Evolutionary conservation across 345 rosid species (phyloP), one percentile per base, ranked within the genome.

Genomic region (Triadica sebifera): DNA sequence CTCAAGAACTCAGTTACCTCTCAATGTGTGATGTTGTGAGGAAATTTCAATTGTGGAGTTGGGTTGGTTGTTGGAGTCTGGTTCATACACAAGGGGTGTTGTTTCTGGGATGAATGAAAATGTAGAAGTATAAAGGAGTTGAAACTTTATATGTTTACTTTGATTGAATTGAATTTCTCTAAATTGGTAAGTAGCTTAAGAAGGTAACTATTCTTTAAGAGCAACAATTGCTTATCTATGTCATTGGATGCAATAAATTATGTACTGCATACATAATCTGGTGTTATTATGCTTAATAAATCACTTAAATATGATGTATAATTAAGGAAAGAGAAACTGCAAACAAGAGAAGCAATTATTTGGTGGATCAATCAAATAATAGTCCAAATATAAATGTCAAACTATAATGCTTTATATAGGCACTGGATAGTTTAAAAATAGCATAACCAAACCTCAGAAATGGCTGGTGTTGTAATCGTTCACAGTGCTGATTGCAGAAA

Each of bases 41-140:
- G 39, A 29, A 70, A 8, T 69, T 71, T 64, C 13, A 39, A 53
- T 71, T 46, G 47, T 24, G 53, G 71, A 24, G 46, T 19, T 19
- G 43, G 12, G 24, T 55, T 15, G 45, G 61, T 52, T 43, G 53
- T 71, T 71, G 65, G 55, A 19, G 37, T 58, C 15, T 10, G 55
- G 74, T 41, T 58, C 22, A 25, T 15, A 43, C 61, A 22, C 34
- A 59, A 47, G 25, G 16, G 38, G 17, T 72, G 8, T 6, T 46
- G 43, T 37, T 61, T 72, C 15, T 37, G 19, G 47, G 68, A 61
- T 47, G 29, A 50, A 49, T 39, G 39, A 12, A 29, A 72, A 34
- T 67, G 41, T 51, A 49, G 4, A 60, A 49, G 39, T 45, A 41
- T 43, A 0, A 29, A 29, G 67, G 46, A 72, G 24, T 62, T 20